Evolutionary conservation across 805 yeast genomes (phyloP).

Genomic region (Saccharomycopsis synnaedendra): DNA sequence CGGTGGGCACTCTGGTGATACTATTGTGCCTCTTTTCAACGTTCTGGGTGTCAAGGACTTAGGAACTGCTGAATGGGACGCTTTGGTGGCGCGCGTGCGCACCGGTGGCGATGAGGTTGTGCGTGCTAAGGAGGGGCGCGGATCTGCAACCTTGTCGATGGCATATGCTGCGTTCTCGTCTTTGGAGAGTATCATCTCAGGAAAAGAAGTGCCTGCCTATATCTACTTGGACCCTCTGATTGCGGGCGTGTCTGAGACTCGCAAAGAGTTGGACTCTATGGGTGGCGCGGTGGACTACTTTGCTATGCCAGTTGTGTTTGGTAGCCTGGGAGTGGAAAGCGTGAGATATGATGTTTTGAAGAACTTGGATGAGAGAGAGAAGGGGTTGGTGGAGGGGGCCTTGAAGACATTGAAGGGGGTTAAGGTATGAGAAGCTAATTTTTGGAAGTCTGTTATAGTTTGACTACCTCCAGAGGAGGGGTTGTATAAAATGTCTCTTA

Average conservation of each 20-base stretch:
- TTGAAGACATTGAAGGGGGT: slow-evolving; percentile 42
- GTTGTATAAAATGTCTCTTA: too few species aligned
- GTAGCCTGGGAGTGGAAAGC: slow-evolving; percentile 41
- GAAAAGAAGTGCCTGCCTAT: slow-evolving; percentile 32
- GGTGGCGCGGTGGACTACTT: slow-evolving; percentile 31
- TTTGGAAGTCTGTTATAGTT: too few species aligned
- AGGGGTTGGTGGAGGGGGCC: slow-evolving; percentile 43
- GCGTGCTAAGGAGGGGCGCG: slow-evolving; percentile 87
- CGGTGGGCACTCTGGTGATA: slow-evolving; percentile 94
- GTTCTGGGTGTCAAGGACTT: slow-evolving; percentile 21
- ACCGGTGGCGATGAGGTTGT: slow-evolving; percentile 97
- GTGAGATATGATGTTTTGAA: slow-evolving; percentile 44
- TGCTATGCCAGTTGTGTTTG: slow-evolving; percentile 52
- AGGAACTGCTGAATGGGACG: slow-evolving; percentile 31
- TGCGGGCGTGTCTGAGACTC: slow-evolving; percentile 30
- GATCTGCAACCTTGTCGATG: slow-evolving; percentile 93
- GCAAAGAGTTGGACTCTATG: slow-evolving; percentile 31
- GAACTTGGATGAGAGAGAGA: slow-evolving; percentile 39
- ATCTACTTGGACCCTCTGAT: slow-evolving; percentile 38
- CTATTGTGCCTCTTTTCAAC: slow-evolving; percentile 74
- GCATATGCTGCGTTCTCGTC: slow-evolving; percentile 87
- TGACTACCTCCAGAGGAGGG: too few species aligned
- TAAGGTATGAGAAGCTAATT: slow-evolving; percentile 40
- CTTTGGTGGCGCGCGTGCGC: slow-evolving; percentile 80
- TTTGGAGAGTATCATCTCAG: slow-evolving; percentile 34